Base-by-base conservation (phyloP, 805 yeast genomes). In the Isabelozyma gotoi region DNA sequence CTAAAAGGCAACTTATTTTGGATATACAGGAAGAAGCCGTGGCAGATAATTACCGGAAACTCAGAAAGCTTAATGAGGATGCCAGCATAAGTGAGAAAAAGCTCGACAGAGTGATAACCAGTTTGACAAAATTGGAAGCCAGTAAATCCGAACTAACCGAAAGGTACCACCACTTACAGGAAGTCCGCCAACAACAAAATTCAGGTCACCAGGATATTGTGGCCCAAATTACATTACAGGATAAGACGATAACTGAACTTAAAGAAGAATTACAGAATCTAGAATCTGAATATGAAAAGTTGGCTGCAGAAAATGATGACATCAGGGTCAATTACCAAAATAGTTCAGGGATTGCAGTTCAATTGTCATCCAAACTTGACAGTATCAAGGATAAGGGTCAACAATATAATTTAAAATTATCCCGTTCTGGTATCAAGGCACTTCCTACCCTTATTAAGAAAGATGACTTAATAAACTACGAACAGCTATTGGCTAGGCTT, bases 61-160 rank as follows among this genome's bases (percentile, higher is more conserved):
- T 70, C 14, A 56, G 67, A 31, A 57, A 60, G 36, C 52, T 67
- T 29, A 71, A 68, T 46, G 75, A 69, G 18, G 67, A 60, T 21
- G 71, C 71, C 2, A 41, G 44, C 6, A 34, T 55, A 6, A 57
- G 55, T 7, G 77, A 71, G 39, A 59, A 60, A 43, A 67, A 62
- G 45, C 50, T 65, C 19, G 55, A 47, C 11, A 59, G 63, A 29
- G 59, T 62, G 1, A 76, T 71, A 15, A 40, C 43, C 8, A 75
- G 69, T 17, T 45, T 56, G 5, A 33, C 43, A 3, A 61, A 56
- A 29, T 41, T 48, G n/a, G 52, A 48, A 10, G 55, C 49, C n/a
- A 46, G 41, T 7, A 44, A 52, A 12, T 39, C 42, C 5, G 56
- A 55, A 19, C 33, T 50, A 3, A 49, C 46, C 7, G 51, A 45